These are phyloP conservation scores for Alternaria novae-zelandiae DNA, from an alignment of 2,329 filamentous ascomycete species.

Conservation along the genomic window DNA sequence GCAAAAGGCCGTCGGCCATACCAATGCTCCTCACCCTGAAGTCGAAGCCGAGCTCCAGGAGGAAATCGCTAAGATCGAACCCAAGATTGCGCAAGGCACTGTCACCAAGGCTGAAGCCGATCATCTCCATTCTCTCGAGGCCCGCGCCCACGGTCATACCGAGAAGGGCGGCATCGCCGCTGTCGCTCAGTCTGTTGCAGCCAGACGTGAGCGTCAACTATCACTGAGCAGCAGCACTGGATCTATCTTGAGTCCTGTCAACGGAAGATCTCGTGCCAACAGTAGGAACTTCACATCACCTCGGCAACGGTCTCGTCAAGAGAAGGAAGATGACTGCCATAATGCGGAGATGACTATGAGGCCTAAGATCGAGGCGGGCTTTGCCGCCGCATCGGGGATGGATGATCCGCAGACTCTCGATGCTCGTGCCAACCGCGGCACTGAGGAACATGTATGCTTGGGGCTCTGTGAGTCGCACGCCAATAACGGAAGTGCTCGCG, in stretches of 20 bases:
- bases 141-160: conserved; percentile 44
- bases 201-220: conserved; percentile 33
- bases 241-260: neutral
- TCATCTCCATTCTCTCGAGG: conserved; percentile 51
- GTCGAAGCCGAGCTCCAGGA: conserved; percentile 38
- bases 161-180: conserved; percentile 47
- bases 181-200: conserved; percentile 49
- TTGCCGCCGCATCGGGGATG: conserved; percentile 44
- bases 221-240: conserved; percentile 21
- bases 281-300: conserved; percentile 20
- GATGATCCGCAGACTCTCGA: conserved; percentile 39
- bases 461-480: neutral
- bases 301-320: conserved; percentile 36
- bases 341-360: conserved; percentile 35
- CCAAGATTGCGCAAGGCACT: conserved; percentile 40
- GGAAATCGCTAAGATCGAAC: conserved; percentile 40
- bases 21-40: conserved; percentile 36
- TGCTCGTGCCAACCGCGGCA: conserved; percentile 38
- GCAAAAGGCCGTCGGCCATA: conserved; percentile 36
- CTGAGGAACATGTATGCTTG: conserved; percentile 30
- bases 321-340: conserved; percentile 42
- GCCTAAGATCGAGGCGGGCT: conserved; percentile 43
- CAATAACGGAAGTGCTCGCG: neutral
- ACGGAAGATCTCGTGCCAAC: conserved; percentile 14
- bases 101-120: conserved; percentile 51